These are phyloP conservation scores for Cyclotella choctawhatcheeana DNA, from an alignment of 108 stramenopile species.

Conservation along the genomic window DNA sequence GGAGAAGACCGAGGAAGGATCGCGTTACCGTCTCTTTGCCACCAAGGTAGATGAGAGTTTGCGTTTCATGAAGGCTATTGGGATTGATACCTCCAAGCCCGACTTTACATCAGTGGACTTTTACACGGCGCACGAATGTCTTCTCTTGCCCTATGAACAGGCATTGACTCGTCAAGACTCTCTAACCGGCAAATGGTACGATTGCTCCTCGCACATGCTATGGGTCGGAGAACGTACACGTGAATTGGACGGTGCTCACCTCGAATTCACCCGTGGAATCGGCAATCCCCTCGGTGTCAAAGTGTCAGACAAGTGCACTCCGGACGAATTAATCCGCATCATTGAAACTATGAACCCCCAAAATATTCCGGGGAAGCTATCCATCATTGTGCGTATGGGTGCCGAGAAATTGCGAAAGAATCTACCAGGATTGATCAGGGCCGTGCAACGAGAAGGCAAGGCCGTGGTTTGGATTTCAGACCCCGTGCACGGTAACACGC, in stretches of 20 bases:
- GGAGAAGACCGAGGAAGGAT: slow-evolving; percentile 90
- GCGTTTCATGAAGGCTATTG: slow-evolving; percentile 98
- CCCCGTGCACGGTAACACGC: slow-evolving; percentile 99
- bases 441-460: slow-evolving; percentile 95
- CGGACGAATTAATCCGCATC: slow-evolving; percentile 91
- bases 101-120: slow-evolving; percentile 93
- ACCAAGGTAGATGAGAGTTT: slow-evolving; percentile 93
- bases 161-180: slow-evolving; percentile 96
- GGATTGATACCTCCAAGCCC: slow-evolving; percentile 86
- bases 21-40: slow-evolving; percentile 90
- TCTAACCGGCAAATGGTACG: slow-evolving; percentile 95
- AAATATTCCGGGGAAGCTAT: slow-evolving; percentile 95
- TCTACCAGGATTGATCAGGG: slow-evolving; percentile 95
- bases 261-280: slow-evolving; percentile 97
- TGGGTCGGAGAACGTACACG: slow-evolving; percentile 99
- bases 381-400: slow-evolving; percentile 98
- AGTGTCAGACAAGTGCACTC: slow-evolving; percentile 95
- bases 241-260: slow-evolving; percentile 96
- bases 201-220: slow-evolving; percentile 98
- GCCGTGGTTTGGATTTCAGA: slow-evolving; percentile 96
- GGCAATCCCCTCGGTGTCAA: slow-evolving; percentile 98
- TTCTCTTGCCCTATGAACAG: slow-evolving; percentile 97
- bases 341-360: slow-evolving; percentile 95
- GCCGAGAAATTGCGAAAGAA: slow-evolving; percentile 94
- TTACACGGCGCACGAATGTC: slow-evolving; percentile 98